Conservation (phyloP, 2,329 filamentous ascomycete genomes). For the Botrytis cinerea region DNA sequence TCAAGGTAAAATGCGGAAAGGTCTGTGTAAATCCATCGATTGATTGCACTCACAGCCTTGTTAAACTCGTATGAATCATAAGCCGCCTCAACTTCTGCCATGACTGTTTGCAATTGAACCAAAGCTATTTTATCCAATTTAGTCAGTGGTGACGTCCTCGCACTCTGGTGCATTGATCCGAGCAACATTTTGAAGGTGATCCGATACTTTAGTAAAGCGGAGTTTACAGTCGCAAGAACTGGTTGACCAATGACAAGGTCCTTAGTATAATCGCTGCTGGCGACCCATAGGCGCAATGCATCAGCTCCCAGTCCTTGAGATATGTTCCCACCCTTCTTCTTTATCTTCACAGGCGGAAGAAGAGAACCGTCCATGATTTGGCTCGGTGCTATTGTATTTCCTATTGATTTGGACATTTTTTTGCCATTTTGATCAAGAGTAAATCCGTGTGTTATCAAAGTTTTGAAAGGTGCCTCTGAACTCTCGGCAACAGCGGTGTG, state of each 20-base stretch:
- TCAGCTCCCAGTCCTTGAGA: conserved; percentile 81
- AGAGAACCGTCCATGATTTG: conserved; percentile 85
- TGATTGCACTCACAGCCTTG: conserved; percentile 71
- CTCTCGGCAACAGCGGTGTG: conserved; percentile 55
- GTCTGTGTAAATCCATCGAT: conserved; percentile 78
- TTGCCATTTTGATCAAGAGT: conserved; percentile 85
- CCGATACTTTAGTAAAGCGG: conserved; percentile 79
- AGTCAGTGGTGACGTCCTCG: conserved; percentile 53
- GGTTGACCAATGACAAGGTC: conserved; percentile 82
- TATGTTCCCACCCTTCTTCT: conserved; percentile 46
- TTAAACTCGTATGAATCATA: conserved; percentile 79
- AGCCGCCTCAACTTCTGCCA: conserved; percentile 62
- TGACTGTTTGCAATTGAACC: conserved; percentile 68
- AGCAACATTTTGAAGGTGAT: conserved; percentile 89
- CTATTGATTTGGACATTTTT: conserved; percentile 98
- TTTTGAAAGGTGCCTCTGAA: conserved; percentile 72
- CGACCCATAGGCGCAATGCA: conserved; percentile 85
- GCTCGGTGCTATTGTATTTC: conserved; percentile 79
- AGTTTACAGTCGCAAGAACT: conserved; percentile 75
- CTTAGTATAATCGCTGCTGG: conserved; percentile 85
- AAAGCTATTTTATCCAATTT: conserved; percentile 74
- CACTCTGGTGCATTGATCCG: conserved; percentile 62
- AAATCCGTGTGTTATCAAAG: conserved; percentile 93
- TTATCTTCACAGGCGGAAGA: conserved; percentile 58
- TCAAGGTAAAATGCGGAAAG: conserved; percentile 95